Conservation (phyloP, 805 yeast species). For the Candida methanosorbosa region DNA sequence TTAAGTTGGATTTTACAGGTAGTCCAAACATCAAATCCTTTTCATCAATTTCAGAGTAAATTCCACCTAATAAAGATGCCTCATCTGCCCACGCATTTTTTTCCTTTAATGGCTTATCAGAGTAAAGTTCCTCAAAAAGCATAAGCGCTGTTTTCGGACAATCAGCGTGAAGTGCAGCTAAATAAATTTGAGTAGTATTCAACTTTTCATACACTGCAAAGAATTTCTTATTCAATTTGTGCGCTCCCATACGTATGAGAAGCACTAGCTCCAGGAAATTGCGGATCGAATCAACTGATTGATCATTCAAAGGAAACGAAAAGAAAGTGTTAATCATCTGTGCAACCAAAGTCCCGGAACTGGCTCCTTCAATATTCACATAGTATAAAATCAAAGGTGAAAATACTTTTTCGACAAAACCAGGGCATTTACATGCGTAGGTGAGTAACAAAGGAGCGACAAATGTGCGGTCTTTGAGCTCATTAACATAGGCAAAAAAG, state of each 20-base stretch:
- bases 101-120: slow-evolving; percentile 5
- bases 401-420: slow-evolving; percentile 19
- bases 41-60: slow-evolving; percentile 51
- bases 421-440: slow-evolving; percentile 20
- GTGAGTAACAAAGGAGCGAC: slow-evolving; percentile 25
- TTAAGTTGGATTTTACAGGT: slow-evolving; percentile 47
- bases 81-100: slow-evolving; percentile 8
- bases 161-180: slow-evolving; percentile 24
- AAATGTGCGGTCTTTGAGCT: slow-evolving; percentile 20
- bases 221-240: slow-evolving; percentile 20
- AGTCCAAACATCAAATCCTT: slow-evolving; percentile 58
- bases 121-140: slow-evolving; percentile 36
- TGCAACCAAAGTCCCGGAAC: no score
- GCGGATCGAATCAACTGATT: slow-evolving; percentile 8
- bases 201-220: slow-evolving; percentile 20
- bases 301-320: slow-evolving; percentile 3
- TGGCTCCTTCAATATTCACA: slow-evolving; percentile 13
- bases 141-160: slow-evolving; percentile 35
- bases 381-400: slow-evolving; percentile 20
- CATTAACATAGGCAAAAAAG: slow-evolving; percentile 25
- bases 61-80: slow-evolving; percentile 14
- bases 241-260: slow-evolving; percentile 32
- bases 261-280: slow-evolving; percentile 24
- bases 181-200: slow-evolving; percentile 20
- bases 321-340: slow-evolving; percentile 17